Conservation (phyloP, 2,329 filamentous ascomycete genomes). For the Phialophora expanda region DNA sequence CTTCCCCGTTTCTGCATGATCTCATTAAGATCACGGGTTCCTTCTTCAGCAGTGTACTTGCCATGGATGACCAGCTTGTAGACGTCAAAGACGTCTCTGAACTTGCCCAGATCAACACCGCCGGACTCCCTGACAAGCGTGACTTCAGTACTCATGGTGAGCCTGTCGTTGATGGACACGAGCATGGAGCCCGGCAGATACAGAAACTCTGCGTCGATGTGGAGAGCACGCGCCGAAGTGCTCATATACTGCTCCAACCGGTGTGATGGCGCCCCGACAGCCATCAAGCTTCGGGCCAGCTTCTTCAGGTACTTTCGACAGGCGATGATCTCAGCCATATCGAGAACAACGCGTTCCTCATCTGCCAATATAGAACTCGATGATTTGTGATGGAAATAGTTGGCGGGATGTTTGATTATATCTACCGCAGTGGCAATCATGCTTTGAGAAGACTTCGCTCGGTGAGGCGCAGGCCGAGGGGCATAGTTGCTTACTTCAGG, state of each 20-base stretch:
- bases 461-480: slow-evolving; percentile 21
- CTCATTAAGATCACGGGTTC: slow-evolving; percentile 50
- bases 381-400: slow-evolving; percentile 29
- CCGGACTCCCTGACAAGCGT: slow-evolving; percentile 52
- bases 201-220: slow-evolving; percentile 86
- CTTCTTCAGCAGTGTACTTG: slow-evolving; percentile 53
- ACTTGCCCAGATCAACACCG: slow-evolving; percentile 51
- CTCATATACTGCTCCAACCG: slow-evolving; percentile 87
- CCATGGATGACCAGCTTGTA: slow-evolving; percentile 58
- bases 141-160: slow-evolving; percentile 55
- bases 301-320: slow-evolving; percentile 83
- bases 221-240: slow-evolving; percentile 85
- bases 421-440: slow-evolving; percentile 36
- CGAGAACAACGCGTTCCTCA: slow-evolving; percentile 33
- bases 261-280: slow-evolving; percentile 88
- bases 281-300: slow-evolving; percentile 84
- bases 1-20: slow-evolving; percentile 65
- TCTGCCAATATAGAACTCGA: slow-evolving; percentile 21
- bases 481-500: slow-evolving; percentile 21
- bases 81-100: slow-evolving; percentile 53
- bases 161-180: slow-evolving; percentile 74
- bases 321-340: slow-evolving; percentile 72
- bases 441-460: slow-evolving; percentile 23
- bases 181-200: slow-evolving; percentile 95
- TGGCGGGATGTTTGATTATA: slow-evolving; percentile 35